Evolutionary conservation across 1,284 basidiomycete species (phyloP).

Genomic region (Puccinia polysora): DNA sequence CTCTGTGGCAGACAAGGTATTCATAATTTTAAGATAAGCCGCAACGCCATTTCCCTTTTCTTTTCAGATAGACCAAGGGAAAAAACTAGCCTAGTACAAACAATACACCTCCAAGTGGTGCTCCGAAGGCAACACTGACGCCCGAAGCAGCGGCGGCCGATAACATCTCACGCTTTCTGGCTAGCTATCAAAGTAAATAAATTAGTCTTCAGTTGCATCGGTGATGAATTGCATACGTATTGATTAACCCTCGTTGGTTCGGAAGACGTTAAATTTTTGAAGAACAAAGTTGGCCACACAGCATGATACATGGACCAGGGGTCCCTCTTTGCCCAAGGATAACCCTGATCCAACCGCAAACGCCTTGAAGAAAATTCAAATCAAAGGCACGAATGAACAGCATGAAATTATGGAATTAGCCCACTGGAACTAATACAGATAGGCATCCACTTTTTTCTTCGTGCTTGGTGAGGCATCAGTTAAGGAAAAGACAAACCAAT

Average conservation of each 20-base stretch:
- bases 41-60: neutral
- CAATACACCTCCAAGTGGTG: slow-evolving; percentile 61
- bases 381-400: too few relatives aligned
- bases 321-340: slow-evolving; percentile 49
- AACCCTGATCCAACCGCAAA: slow-evolving; percentile 46
- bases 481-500: slow-evolving; percentile 12
- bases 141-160: slow-evolving; percentile 68
- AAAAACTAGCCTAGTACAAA: slow-evolving; percentile 36
- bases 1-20: slow-evolving; percentile 60
- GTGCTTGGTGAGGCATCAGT: too few relatives aligned
- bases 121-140: slow-evolving; percentile 70
- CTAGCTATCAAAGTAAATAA: slow-evolving; percentile 52
- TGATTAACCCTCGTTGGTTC: slow-evolving; percentile 42
- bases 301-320: slow-evolving; percentile 52
- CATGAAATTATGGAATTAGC: too few relatives aligned
- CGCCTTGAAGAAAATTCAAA: slow-evolving; percentile 45
- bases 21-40: slow-evolving; percentile 55
- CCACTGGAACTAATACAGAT: too few relatives aligned
- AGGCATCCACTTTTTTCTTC: too few relatives aligned
- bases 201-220: too few relatives aligned
- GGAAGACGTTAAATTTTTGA: slow-evolving; percentile 30
- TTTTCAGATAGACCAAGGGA: neutral
- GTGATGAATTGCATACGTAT: too few relatives aligned
- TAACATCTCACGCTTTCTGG: slow-evolving; percentile 64
- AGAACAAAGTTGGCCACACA: slow-evolving; percentile 52